Conservation (phyloP, 2,329 filamentous ascomycete species). For the Penicillium rolfsii region DNA sequence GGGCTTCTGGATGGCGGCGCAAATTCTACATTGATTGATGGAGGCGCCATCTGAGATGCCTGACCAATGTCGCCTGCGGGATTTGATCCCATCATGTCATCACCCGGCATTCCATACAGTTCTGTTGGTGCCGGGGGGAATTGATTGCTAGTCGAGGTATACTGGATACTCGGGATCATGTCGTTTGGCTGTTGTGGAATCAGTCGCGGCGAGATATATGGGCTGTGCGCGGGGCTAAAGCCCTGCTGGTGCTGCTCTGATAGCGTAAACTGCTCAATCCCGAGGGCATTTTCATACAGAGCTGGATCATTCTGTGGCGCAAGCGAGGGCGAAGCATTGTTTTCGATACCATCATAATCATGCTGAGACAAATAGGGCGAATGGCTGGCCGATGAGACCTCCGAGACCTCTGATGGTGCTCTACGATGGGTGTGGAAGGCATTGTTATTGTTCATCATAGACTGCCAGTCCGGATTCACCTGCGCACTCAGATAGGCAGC, state of each 20-base stretch:
- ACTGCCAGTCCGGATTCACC: constrained; percentile 60
- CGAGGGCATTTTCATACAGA: constrained; percentile 76
- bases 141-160: constrained; percentile 54
- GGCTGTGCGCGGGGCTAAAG: constrained; percentile 69
- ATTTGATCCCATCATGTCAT: constrained; percentile 54
- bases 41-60: constrained; percentile 79
- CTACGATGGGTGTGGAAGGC: constrained; percentile 81
- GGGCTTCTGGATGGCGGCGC: constrained; percentile 72
- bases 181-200: constrained; percentile 73
- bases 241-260: constrained; percentile 63
- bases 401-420: constrained; percentile 87
- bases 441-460: constrained; percentile 57
- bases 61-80: constrained; percentile 65
- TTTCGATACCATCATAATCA: constrained; percentile 76
- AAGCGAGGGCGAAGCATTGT: constrained; percentile 77
- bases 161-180: constrained; percentile 51
- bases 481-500: constrained; percentile 60
- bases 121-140: constrained; percentile 54
- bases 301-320: constrained; percentile 69
- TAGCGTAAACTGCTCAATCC: constrained; percentile 78
- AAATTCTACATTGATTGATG: constrained; percentile 91
- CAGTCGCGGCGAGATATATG: constrained; percentile 69
- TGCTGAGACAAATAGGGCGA: constrained; percentile 80
- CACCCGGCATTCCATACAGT: constrained; percentile 54
- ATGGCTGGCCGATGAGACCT: constrained; percentile 80